phyloP scores from a whole-genome alignment of 148 eudicot genomes.

The Silene uniflora region DNA sequence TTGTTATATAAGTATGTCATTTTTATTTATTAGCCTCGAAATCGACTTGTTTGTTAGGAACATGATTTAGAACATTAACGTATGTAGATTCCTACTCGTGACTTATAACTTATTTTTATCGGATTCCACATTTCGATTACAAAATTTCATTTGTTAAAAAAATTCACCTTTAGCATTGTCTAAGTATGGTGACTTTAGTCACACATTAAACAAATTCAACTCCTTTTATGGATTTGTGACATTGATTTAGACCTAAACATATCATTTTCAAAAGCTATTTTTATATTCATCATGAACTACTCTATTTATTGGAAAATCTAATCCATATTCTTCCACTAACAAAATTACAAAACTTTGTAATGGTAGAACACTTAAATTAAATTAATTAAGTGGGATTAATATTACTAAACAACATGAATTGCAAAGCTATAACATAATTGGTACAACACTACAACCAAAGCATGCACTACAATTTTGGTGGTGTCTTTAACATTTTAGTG shows the following conservation, averaged over 20 bases:
- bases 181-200: background rate
- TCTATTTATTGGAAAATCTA: slow-evolving; percentile 15
- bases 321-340: background rate
- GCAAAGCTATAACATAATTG: slow-evolving; percentile 5
- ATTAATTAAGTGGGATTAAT: background rate
- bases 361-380: slow-evolving; percentile 5
- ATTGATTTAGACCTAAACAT: slow-evolving; percentile 10
- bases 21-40: no score
- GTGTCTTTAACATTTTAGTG: background rate
- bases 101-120: no score
- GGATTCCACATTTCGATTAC: no score
- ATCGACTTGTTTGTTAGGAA: no score
- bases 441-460: background rate
- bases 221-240: slow-evolving; percentile 4
- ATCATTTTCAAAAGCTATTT: slow-evolving; percentile 22
- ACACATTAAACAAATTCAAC: background rate
- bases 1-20: no score
- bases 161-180: background rate
- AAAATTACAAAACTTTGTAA: background rate
- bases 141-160: background rate
- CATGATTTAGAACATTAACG: no score
- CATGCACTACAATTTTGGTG: background rate
- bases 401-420: background rate
- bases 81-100: no score
- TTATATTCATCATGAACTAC: slow-evolving; percentile 1